These are phyloP conservation scores for Debaryomyces sp. DNA, from an alignment of 1,139 yeast species.

Conservation along the genomic window DNA sequence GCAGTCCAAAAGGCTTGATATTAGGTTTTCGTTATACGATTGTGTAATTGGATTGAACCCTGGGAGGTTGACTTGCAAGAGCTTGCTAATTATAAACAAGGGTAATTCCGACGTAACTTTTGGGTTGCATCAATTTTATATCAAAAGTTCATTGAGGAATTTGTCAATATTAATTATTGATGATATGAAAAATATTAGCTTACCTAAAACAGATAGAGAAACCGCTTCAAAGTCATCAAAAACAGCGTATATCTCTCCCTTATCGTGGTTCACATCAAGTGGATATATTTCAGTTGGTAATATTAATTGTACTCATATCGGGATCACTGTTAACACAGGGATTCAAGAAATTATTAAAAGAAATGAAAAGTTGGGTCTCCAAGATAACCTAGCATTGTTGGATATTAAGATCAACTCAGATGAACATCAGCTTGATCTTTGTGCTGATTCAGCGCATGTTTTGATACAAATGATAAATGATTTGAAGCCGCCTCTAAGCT, in stretches of 20 bases:
- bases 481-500: slow-evolving; percentile 65
- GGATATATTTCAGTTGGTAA: slow-evolving; percentile 54
- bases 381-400: slow-evolving; percentile 28
- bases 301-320: slow-evolving; percentile 44
- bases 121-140: slow-evolving; percentile 31
- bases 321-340: slow-evolving; percentile 36
- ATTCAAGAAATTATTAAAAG: slow-evolving; percentile 23
- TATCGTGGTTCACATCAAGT: slow-evolving; percentile 27
- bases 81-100: slow-evolving; percentile 50
- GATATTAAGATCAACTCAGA: slow-evolving; percentile 55
- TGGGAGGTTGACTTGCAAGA: slow-evolving; percentile 55
- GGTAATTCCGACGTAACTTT: slow-evolving; percentile 54
- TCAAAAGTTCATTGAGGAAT: slow-evolving; percentile 50
- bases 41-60: slow-evolving; percentile 63
- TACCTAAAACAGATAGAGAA: slow-evolving; percentile 15
- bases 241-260: slow-evolving; percentile 19
- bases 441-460: slow-evolving; percentile 86
- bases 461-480: slow-evolving; percentile 69
- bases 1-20: slow-evolving; percentile 23
- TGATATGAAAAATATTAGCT: slow-evolving; percentile 41
- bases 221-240: not conserved
- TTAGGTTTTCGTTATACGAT: slow-evolving; percentile 52
- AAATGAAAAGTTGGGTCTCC: slow-evolving; percentile 23
- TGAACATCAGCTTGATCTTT: slow-evolving; percentile 55
- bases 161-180: slow-evolving; percentile 57